Evolutionary conservation across 495 filamentous ascomycete genomes (phyloP), one percentile per base, ranked within the genome.

Genomic region (Thermothielavioides terrestris): DNA sequence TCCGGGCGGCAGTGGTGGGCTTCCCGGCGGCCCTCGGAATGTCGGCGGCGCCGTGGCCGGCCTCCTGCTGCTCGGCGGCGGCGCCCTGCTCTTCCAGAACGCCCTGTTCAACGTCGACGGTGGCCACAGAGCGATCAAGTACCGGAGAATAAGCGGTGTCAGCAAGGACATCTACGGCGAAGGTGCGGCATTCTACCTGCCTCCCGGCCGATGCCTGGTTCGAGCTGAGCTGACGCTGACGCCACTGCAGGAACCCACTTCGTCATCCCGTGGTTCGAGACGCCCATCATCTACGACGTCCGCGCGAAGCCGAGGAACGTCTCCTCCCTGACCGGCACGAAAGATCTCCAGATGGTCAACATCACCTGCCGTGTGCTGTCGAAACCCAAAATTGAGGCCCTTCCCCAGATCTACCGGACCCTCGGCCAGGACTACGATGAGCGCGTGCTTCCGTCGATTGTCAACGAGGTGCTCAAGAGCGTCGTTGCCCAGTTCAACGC

Each of bases 341-440:
- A 98, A 72, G 92, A 98, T 70, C 73, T 98, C 66, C 92, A 98
- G 77, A 98, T 98, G 92, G 92, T 98, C 66, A 98, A 98, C 78
- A 98, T 98, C 68, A 98, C 94, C 62, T 98, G 92, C 73, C 94
- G 92, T 89, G 92, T 98, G 42, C 88, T 98, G 46, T 95, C 89
- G 37, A 78, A 87, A 63, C 92, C 92, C 51, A 81, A 85, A 31
- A 74, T 97, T 58, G 80, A 87, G 47, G 86, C 90, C 26, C 82
- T 98, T 25, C 92, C 92, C 5, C 86, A 91, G 67, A 97, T 98
- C 57, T 98, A 96, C 75, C 82, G 92, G 39, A 98, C 92, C 1
- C 81, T 98, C 9, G 92, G 92, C 26, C 83, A 83, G 37, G 92
- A 98, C 71, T 98, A 96, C 67, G 92, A 98, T 54, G 92, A 98